phyloP scores from a whole-genome alignment of 306 rosid genomes.

The Lupinus albus region DNA sequence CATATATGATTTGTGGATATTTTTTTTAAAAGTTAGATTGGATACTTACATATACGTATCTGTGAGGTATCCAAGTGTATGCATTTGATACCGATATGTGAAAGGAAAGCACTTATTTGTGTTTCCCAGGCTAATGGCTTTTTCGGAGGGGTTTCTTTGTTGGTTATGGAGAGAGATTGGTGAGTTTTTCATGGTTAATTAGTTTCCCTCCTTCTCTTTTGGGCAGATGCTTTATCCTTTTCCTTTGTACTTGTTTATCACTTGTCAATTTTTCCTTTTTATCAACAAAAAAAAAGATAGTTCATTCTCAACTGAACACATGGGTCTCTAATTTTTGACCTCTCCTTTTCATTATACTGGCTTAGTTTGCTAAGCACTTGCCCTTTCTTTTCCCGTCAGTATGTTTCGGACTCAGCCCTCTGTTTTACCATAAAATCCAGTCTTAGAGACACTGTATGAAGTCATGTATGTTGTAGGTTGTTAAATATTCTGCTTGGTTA shows the following conservation, averaged over 20 bases:
- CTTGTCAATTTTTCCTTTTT: background rate
- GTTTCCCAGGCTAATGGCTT: background rate
- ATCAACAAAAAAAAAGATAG: background rate
- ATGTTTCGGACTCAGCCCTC: conserved; percentile 6
- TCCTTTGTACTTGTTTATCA: no score
- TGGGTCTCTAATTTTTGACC: background rate
- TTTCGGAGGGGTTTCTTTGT: background rate
- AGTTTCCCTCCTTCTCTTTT: background rate
- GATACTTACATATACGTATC: no score
- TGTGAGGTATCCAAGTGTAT: no score
- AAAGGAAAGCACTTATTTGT: no score
- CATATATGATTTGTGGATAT: no score
- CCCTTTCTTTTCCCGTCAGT: background rate
- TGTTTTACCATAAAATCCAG: background rate
- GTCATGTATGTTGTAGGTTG: background rate
- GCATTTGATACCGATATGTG: no score
- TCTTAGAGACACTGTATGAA: conserved; percentile 2
- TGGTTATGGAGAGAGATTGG: background rate
- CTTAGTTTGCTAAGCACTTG: background rate
- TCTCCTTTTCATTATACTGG: no score
- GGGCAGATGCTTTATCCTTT: no score
- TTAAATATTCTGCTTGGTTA: background rate
- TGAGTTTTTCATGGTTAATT: background rate
- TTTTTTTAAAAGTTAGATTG: no score
- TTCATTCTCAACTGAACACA: background rate